Evolutionary conservation across 768 basidiomycete species (phyloP), one percentile per base, ranked within the genome.

Genomic region (Termitomyces sp.): DNA sequence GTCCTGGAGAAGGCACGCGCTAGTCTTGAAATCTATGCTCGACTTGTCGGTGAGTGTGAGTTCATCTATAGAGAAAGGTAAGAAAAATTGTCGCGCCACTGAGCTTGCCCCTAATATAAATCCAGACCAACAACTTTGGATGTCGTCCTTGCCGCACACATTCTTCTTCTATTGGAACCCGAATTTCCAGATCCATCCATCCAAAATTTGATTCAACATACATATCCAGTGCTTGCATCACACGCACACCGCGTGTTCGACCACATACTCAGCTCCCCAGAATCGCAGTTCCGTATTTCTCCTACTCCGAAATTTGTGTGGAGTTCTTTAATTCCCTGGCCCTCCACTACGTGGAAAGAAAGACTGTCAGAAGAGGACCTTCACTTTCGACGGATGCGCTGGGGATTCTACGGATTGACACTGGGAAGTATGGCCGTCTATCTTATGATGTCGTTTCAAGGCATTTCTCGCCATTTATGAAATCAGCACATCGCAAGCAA

Each of bases 61-160:
- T 88, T 78, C 65, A 74, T 87, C 62, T 84, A 76, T 53, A 71
- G 70, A 24, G 73, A 80, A 11, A 70, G 68, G 85, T 81, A 54
- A 57, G 72, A 54, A n/a, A 55, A 51, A 11, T 9, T 30, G 55
- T 11, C 38, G 19, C 19, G 28, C 24, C 28, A 42, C 11, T 5
- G 41, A 9, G 34, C 4, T 41, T 49, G 35, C 50, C 43, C 40
- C 45, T 56, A 24, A 62, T 40, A 17, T 15, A 4, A 5, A 21
- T 35, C 19, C 51, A 92, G 89, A 45, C 77, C 78, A 12, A 82
- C 85, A 1, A 76, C 78, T 5, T 66, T 90, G 17, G 90, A 93
- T 58, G 65, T 87, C 22, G 65, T 82, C 37, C 69, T 91, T 19
- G 86, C 90, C 17, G 79, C 88, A 6, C 86, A 90, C 58, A 71